A percentile compares a stretch with the other conserved stretches of the same genome.
Conservation (phyloP, 768 basidiomycete species). For the Paxillus rubicundulus region DNA sequence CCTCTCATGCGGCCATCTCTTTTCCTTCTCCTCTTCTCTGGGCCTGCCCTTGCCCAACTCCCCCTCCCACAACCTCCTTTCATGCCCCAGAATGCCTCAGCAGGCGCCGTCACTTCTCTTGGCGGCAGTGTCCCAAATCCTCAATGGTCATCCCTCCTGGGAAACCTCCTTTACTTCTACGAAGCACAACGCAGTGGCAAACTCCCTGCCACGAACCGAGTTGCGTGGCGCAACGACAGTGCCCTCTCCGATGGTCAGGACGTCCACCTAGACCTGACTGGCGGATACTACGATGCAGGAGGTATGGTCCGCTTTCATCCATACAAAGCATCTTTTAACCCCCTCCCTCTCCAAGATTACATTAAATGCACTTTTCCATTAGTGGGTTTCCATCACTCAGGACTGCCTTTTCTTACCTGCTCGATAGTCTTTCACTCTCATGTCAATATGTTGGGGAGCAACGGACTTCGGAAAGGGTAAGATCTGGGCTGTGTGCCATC, state of each 20-base stretch:
- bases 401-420: not conserved
- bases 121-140: slow-evolving; percentile 51
- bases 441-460: slow-evolving; percentile 90
- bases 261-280: slow-evolving; percentile 69
- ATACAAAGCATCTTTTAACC: not conserved
- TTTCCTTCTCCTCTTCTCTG: slow-evolving; percentile 16
- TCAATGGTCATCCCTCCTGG: slow-evolving; percentile 82
- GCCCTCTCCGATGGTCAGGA: slow-evolving; percentile 74
- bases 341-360: slow-evolving; percentile 52
- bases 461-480: slow-evolving; percentile 77
- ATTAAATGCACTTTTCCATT: slow-evolving; percentile 87
- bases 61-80: slow-evolving; percentile 64
- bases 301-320: slow-evolving; percentile 42
- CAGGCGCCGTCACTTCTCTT: slow-evolving; percentile 50
- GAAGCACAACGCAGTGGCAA: slow-evolving; percentile 86
- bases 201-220: slow-evolving; percentile 65
- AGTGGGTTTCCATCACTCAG: slow-evolving; percentile 38
- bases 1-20: slow-evolving; percentile 20
- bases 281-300: slow-evolving; percentile 94
- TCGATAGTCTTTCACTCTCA: slow-evolving; percentile 70
- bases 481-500: not conserved
- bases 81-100: slow-evolving; percentile 56
- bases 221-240: slow-evolving; percentile 86
- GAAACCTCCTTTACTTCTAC: slow-evolving; percentile 83
- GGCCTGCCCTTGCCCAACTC: slow-evolving; percentile 50